Base-by-base conservation (phyloP, 176 grass and related monocot species). In the Eragrostis curvula region DNA sequence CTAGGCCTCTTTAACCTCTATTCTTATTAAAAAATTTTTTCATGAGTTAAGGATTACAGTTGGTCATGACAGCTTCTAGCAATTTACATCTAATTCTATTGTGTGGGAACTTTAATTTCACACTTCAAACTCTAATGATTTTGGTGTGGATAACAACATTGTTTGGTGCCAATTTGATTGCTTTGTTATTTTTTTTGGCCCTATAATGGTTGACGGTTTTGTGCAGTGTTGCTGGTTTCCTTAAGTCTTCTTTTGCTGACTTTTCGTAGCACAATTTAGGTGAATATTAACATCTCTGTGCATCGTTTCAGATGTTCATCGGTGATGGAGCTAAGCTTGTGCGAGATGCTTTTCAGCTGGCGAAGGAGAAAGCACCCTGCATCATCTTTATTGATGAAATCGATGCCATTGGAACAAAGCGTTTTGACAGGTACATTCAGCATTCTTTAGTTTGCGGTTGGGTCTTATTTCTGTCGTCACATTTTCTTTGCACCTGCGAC, bases 311-410 rank as follows among this genome's bases (percentile, higher is more conserved):
- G 94, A 97, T 85, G 91, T 93, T 87, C 82, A 93, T 97, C 9
- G 94, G 91, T 77, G 86, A 93, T 27, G 94, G 94, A 41, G 88
- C 94, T 76, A 93, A 91, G 78, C 88, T 97, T 21, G 94, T 97
- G 70, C 88, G 88, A 48, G 90, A 93, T 85, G 90, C 94, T 16
- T 93, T 97, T 86, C 86, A 91, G 88, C 81, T 97, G 18, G 94
- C 94, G 14, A 96, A 96, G 74, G 90, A 93, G 64, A 96, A 93
- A 74, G 40, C 94, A 49, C 94, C 94, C 14, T 96, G 90, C 75
- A 91, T 96, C 61, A 96, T 96, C 46, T 93, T 96, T 74, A 96
- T 96, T 43, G 94, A 96, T 83, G 90, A 93, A 84, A 92, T 96
- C 56, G 90, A 96, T 85, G 94, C 94, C 39, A 96, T 96, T 79